Evolutionary conservation across 441 rosid genomes (phyloP).

Genomic region (Hura crepitans): DNA sequence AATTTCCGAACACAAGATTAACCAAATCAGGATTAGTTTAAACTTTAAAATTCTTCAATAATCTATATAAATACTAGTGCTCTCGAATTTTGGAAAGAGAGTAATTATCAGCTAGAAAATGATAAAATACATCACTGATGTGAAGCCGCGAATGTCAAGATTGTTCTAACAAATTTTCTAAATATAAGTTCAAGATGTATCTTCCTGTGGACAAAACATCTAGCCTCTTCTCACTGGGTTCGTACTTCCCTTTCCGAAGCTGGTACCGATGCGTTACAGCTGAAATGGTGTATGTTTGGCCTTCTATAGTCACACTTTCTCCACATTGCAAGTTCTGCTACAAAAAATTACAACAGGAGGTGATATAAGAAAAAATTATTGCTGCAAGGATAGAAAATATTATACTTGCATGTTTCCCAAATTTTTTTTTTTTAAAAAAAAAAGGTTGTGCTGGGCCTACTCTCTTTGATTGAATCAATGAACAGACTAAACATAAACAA

Average conservation of each 20-base stretch:
- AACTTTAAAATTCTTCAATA: not conserved
- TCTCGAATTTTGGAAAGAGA: not conserved
- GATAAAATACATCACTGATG: not conserved
- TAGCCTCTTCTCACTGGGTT: constrained; percentile 77
- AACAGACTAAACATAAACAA: constrained; percentile 11
- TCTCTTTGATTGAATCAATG: constrained; percentile 19
- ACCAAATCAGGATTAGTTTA: not conserved
- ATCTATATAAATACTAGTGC: not conserved
- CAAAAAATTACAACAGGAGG: constrained; percentile 11
- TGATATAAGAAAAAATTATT: constrained; percentile 3
- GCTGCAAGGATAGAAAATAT: constrained; percentile 2
- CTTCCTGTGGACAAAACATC: constrained; percentile 83
- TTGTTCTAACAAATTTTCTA: constrained; percentile 61
- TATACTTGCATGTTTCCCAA: not conserved
- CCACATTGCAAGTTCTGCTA: constrained; percentile 83
- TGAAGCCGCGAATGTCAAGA: constrained; percentile 36
- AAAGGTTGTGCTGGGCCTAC: constrained; percentile 18
- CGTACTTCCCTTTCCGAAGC: constrained; percentile 84
- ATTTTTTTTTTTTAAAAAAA: constrained; percentile 1
- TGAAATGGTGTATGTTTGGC: constrained; percentile 69
- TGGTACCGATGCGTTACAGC: constrained; percentile 82
- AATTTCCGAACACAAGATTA: not conserved
- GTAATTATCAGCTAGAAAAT: not conserved
- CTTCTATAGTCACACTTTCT: constrained; percentile 84
- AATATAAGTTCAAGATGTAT: constrained; percentile 69